Base-by-base conservation (phyloP, 305 asterid species). In the Nicotiana rustica region DNA sequence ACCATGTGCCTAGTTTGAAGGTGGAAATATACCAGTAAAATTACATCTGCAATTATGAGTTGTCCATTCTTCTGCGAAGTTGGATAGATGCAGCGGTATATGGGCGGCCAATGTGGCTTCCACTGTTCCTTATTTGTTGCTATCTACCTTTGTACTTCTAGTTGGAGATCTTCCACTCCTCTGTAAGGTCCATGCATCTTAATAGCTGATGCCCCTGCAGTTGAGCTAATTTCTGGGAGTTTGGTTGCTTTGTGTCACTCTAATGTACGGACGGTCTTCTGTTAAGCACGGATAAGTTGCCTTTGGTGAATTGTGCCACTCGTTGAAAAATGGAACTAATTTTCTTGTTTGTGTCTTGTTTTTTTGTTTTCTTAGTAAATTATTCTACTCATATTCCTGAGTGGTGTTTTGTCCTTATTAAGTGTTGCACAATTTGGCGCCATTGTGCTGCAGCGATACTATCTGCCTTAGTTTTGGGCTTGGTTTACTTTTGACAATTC, bases 171-270 rank as follows among this genome's bases (percentile, higher is more conserved):
- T 4, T 41, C 2, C 12, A 10, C n/a, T 18, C 57, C 55, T 18
- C 19, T 17, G 3, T 69, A 41, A 69, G 35, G 5, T 69, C 77
- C 57, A 25, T 69, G 10, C n/a, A 41, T 31, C 12, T 7, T 41
- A 10, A 1, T 69, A 41, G 57, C n/a, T 5, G 76, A 69, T 69
- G 19, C 10, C 57, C 57, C 8, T 35, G n/a, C 49, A 6, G 3
- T 69, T 69, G 77, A 69, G 77, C 77, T 41, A 19, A 18, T 69
- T 2, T 15, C 10, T n/a, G 31, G 52, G 77, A 68, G 35, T 31
- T n/a, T 1, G 25, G 57, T 41, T 12, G 57, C 57, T 38, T 69
- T 69, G 10, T 3, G 77, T 18, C 6, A 5, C 57, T 38, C 57
- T 69, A 69, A 33, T n/a, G 57, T 38, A 38, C 10, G 18, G 77